Percentiles rank a stretch among this genome's conserved stretches.
These are phyloP conservation scores for Ailanthus altissimus DNA, from an alignment of 345 rosid genomes.

Conservation along the genomic window DNA sequence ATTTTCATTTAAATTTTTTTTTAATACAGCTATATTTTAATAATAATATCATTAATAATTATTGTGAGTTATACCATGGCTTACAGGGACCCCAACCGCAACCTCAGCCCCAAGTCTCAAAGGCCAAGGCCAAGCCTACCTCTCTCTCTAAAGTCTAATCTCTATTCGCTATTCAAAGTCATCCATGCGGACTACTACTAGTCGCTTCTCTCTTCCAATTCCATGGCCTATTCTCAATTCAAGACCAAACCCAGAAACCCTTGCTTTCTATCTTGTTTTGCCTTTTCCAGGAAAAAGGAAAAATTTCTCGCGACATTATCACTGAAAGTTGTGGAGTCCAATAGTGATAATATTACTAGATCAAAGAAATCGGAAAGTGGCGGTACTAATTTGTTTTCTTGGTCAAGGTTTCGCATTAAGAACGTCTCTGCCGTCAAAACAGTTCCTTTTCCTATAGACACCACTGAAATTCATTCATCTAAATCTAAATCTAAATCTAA, in stretches of 20 bases:
- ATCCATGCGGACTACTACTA: background rate
- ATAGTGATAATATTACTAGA: background rate
- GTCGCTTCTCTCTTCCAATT: background rate
- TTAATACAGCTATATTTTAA: too few relatives aligned
- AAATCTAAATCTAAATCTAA: slow-evolving; percentile 6
- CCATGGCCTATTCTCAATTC: background rate
- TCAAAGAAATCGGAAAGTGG: background rate
- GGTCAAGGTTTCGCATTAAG: background rate
- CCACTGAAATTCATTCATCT: background rate
- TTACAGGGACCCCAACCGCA: background rate
- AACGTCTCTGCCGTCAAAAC: background rate
- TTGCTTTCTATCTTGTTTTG: background rate
- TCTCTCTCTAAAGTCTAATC: background rate
- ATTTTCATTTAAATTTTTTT: too few relatives aligned
- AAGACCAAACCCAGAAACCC: background rate
- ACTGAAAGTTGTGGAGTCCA: background rate
- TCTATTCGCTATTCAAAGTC: background rate
- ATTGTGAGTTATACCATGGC: too few relatives aligned
- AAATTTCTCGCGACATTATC: background rate
- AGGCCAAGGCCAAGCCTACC: background rate
- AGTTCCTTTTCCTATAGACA: background rate
- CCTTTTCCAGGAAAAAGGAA: background rate
- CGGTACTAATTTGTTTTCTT: background rate
- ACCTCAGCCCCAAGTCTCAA: background rate
- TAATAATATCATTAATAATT: too few relatives aligned